Evolutionary conservation across 108 stramenopile genomes (phyloP), one percentile per base, ranked within the genome.

Genomic region (Skeletonema tropicum): DNA sequence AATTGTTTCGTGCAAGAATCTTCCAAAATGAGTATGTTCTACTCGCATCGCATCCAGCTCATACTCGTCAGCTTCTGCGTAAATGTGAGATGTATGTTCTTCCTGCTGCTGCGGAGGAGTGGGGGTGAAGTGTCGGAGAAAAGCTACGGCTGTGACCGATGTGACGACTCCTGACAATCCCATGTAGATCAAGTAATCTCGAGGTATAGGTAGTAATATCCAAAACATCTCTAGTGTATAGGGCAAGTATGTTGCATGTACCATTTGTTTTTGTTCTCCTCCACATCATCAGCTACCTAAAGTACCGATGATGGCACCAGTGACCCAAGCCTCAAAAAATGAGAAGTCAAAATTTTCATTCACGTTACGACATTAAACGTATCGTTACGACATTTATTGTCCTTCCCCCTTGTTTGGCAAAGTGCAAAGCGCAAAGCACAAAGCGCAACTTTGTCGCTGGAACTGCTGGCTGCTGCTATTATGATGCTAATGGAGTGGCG

Each of bases 1-100:
- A 7, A 68, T 17, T 4, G 60, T 31, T 33, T 57, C 55, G 19
- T 73, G 71, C 6, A 74, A 5, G 3, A 74, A 29, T 36, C 72
- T 58, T 45, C 30, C 64, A 64, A 69, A 64, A 1, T 41, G 9
- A 0, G 71, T 65, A 32, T 60, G 58, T 33, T 70, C 64, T 19
- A 9, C 19, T 23, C 52, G 6, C 52, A 55, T 55, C 23, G 52
- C 52, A 15, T 55, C 23, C 23, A 55, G 23, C 52, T 55, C 52
- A 23, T 23, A 55, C 23, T 55, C 52, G n/a, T 55, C 52, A 55
- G 23, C 23, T 8, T 55, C 52, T 10, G 52, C 21, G 6, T 25
- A 55, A 23, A 55, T 55, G 2, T 55, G 52, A 55, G 52, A 55
- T 25, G 19, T 8, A 55, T 23, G 3, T 25, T 11, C 23, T 63